Base-by-base conservation (phyloP, 2,329 filamentous ascomycete species). In the Fusarium compactum region DNA sequence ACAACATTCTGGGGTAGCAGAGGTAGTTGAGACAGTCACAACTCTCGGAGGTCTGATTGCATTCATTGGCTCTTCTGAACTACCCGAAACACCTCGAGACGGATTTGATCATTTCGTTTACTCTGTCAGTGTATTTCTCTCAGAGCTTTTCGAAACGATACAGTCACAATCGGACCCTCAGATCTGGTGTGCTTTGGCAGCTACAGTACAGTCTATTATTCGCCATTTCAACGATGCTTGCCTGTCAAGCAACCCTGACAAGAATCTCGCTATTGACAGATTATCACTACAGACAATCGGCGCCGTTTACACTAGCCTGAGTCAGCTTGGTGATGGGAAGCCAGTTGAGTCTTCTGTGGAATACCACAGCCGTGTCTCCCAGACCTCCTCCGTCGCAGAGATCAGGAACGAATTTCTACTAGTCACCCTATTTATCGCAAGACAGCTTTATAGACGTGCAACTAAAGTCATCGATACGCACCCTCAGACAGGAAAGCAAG, bases 31-130 rank as follows among this genome's bases (percentile, higher is more conserved):
- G 44, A 72, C 68, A 11, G 77, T 83, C 8, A 77, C 78, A 30
- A 75, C 74, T 29, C 76, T 86, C 4, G 78, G 85, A 6, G 79
- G 80, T 12, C 79, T 84, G 3, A 69, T 89, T 5, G 83, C 84
- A 5, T 85, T 82, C 57, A 79, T 88, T 50, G 84, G 84, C 29
- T 86, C 84, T 72, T 86, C 84, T 2, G 77, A 81, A 43, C 62
- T 82, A 1, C 79, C 80, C 2, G 69, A 61, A 4, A 62, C 47
- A 11, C 62, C 72, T 6, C 69, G 70, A 3, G 69, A 74, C 8
- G 76, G 77, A 3, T 74, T 84, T n/a, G 62, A 74, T 16, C 81
- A 85, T 63, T 84, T 84, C 57, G 60, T 85, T 14, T 79, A 77
- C 8, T 78, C 84, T 20, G 71, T 80, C 27, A 76, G 78, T 41